Percentiles rank a stretch among this genome's conserved stretches.
These are phyloP conservation scores for Diaporthe citri DNA, from an alignment of 2,329 filamentous ascomycete species.

Conservation along the genomic window DNA sequence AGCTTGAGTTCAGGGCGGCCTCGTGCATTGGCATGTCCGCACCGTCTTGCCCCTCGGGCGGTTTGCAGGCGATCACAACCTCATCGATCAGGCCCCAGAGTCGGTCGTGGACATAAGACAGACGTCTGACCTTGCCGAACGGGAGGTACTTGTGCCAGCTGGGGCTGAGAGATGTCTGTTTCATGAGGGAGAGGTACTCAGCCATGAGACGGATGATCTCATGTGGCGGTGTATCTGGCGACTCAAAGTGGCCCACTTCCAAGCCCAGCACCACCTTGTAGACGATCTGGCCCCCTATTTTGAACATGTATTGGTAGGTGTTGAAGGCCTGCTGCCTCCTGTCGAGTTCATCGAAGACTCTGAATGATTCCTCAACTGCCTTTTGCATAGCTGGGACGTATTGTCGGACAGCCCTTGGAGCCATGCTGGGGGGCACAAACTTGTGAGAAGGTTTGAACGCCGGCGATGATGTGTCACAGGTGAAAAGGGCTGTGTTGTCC, in stretches of 20 bases:
- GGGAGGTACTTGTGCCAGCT: background rate
- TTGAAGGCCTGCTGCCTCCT: background rate
- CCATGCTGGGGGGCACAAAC: background rate
- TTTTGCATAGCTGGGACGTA: background rate
- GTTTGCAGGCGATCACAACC: background rate
- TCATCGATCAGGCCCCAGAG: background rate
- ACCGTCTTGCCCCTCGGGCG: background rate
- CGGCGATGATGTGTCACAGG: background rate
- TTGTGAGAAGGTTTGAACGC: background rate
- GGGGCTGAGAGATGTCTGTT: background rate
- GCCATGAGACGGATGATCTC: background rate
- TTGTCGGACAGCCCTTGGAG: background rate
- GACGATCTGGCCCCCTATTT: background rate
- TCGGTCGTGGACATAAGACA: background rate
- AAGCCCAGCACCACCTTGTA: background rate
- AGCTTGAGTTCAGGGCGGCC: background rate
- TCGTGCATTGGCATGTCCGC: background rate
- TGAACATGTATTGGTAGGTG: background rate
- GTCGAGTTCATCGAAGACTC: background rate
- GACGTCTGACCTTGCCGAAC: background rate
- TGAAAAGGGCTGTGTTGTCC: background rate
- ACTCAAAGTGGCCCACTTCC: background rate
- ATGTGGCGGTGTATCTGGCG: background rate
- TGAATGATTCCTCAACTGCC: background rate
- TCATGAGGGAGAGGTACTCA: background rate